A percentile compares a stretch with the other conserved stretches of the same genome.
phyloP scores from a whole-genome alignment of 1,284 basidiomycete genomes.

The Ceratobasidium sp. region DNA sequence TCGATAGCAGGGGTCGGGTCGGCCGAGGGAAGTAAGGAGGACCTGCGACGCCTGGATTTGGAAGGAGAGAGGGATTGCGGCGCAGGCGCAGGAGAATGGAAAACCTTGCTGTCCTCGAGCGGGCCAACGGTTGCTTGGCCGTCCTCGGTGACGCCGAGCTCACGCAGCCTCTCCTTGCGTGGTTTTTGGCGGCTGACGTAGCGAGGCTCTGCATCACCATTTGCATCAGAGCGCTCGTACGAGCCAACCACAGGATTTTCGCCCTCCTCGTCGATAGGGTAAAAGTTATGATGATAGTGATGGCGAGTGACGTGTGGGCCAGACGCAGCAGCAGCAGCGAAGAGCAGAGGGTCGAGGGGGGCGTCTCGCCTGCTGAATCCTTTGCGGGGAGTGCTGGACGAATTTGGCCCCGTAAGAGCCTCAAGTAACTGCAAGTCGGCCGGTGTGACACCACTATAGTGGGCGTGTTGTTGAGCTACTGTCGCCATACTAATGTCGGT shows the following conservation, averaged over 20 bases:
- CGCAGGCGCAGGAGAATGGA: conserved; percentile 4
- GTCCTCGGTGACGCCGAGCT: conserved; percentile 39
- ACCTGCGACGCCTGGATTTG: conserved; percentile 33
- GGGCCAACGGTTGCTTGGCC: conserved; percentile 30
- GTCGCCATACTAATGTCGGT: conserved; percentile 33
- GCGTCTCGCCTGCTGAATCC: conserved; percentile 66
- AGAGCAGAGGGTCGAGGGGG: conserved; percentile 77
- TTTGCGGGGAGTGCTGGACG: conserved; percentile 19
- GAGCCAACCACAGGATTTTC: conserved; percentile 36
- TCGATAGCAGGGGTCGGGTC: conserved; percentile 29
- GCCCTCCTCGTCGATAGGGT: conserved; percentile 61
- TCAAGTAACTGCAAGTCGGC: conserved; percentile 48
- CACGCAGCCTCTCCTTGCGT: conserved; percentile 68
- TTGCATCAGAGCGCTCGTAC: conserved; percentile 36
- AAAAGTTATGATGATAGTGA: conserved; percentile 80
- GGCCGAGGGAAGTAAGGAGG: conserved; percentile 28
- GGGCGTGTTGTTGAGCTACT: not conserved
- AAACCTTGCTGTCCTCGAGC: conserved; percentile 4
- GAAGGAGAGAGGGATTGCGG: conserved; percentile 22
- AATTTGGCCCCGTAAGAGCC: conserved; percentile 35
- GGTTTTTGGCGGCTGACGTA: conserved; percentile 82
- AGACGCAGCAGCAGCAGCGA: conserved; percentile 77
- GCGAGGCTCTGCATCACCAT: conserved; percentile 50
- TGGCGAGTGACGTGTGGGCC: conserved; percentile 81
- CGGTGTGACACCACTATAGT: conserved; percentile 1